Base-by-base conservation (phyloP, 306 rosid species). In the Ceratonia siliqua region DNA sequence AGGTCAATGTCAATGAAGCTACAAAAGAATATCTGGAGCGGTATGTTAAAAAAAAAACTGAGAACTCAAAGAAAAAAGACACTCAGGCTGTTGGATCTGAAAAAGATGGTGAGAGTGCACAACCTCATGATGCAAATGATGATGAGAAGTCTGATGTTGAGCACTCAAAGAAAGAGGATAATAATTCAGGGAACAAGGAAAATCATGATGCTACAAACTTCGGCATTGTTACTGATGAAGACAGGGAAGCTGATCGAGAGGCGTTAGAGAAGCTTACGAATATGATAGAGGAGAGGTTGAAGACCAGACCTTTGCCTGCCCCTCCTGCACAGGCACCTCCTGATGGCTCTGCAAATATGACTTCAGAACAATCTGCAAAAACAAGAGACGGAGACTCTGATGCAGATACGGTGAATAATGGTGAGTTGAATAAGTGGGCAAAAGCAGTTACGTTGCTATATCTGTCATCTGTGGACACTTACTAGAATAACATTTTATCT, bases 261-360 rank as follows among this genome's bases (percentile, higher is more conserved):
- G 92, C 92, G 25, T 45, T 78, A 42, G 93, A 83, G 53, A 95
- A 95, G 87, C 86, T 95, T 50, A 83, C 85, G 49, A 80, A 82
- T 72, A 84, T 90, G 88, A 75, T 95, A 79, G 99, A 89, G 78
- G 97, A 92, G 86, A 92, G 99, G 82, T 70, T 92, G 77, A 95
- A 90, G 78, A 83, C 90, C 43, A 92, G 87, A 70, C 97, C 98
- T 64, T 81, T 87, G 71, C 98, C 99, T 73, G 77, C 93, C 22
- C 92, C 90, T 54, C 97, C 96, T 81, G 68, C 88, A 25, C 91
- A 43, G 68, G 80, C 86, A 70, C 22, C 85, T 50, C 79, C 65
- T 18, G 97, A 87, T 73, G 92, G 68, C 73, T 63, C 89, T 77
- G 73, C 79, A 9, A 82, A 76, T 71, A 63, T 84, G 52, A 74